Evolutionary conservation across 108 stramenopile species (phyloP).

Genomic region (Cyclotella choctawhatcheeana): DNA sequence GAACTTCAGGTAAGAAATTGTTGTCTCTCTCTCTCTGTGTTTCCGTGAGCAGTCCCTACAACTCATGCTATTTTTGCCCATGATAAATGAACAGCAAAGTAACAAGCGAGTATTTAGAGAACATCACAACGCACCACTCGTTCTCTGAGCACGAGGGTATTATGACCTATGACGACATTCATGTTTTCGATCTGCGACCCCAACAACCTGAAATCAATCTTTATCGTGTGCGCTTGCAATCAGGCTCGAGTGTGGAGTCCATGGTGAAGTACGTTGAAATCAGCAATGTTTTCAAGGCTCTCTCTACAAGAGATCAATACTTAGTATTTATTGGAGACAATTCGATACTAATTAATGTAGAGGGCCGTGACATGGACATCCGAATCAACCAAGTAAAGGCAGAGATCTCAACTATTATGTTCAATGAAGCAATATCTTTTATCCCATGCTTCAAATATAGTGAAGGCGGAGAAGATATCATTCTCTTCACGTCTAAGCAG

Average conservation of each 20-base stretch:
- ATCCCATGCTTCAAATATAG: conserved; percentile 64
- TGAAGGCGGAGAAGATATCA: conserved; percentile 55
- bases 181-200: conserved; percentile 57
- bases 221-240: conserved; percentile 49
- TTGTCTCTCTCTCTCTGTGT: too few species aligned
- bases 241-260: conserved; percentile 45
- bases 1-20: too few species aligned
- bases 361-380: conserved; percentile 38
- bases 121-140: conserved; percentile 49
- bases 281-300: conserved; percentile 50
- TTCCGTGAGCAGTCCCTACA: too few species aligned
- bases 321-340: conserved; percentile 62
- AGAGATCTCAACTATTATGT: conserved; percentile 53
- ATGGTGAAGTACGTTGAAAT: conserved; percentile 68
- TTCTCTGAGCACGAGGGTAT: conserved; percentile 54
- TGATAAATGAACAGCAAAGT: too few species aligned
- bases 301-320: conserved; percentile 50
- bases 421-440: conserved; percentile 62
- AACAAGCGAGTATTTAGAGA: conserved; percentile 55
- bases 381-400: conserved; percentile 57
- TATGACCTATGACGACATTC: conserved; percentile 58
- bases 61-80: too few species aligned
- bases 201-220: conserved; percentile 63
- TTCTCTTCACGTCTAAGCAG: conserved; percentile 56
- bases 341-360: conserved; percentile 49